Base-by-base conservation (phyloP, 1,284 basidiomycete genomes). In the Inonotus obliquus region DNA sequence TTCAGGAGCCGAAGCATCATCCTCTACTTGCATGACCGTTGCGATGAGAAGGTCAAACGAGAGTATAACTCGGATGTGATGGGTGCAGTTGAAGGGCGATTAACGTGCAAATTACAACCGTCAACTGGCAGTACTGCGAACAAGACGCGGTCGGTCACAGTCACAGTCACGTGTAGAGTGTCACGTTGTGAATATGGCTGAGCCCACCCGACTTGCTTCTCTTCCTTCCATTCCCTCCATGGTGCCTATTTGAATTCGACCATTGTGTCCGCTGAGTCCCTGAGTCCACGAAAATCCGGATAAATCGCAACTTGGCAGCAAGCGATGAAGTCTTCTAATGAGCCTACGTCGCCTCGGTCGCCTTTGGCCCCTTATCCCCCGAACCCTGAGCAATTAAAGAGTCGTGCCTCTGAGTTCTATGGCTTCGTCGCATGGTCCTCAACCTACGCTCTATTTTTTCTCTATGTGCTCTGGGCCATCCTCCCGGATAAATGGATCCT, bases 371-470 rank as follows among this genome's bases (percentile, higher is more conserved):
- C 76, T 2, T 81, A 75, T 68, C 80, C 82, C 49, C 77, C 80
- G 11, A 69, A 74, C 39, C 72, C 71, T 4, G 74, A 73, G 47
- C 71, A 79, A 65, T 68, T 75, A 65, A 80, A 80, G 67, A 84
- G 82, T 69, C 81, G 87, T 14, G 85, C 86, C 11, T 79, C 87
- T 55, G 93, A 95, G 73, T 91, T 94, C 69, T 95, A 95, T 69
- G 93, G 92, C 19, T 93, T 92, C 70, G 89, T 92, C 10, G 91
- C 89, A 11, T 89, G 87, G 83, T 84, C 89, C 9, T 84, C 86
- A 0, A 94, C 92, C 0, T 89, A 83, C 63, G 75, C 94, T 37
- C 73, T 85, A 4, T 94, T 90, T 69, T 74, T 80, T 57, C 68
- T 89, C 17, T 94, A 91, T 70, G 70, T 93, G 25, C 74, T 91